Base-by-base conservation (phyloP, 2,329 filamentous ascomycete genomes). In the Blastomyces parvus region DNA sequence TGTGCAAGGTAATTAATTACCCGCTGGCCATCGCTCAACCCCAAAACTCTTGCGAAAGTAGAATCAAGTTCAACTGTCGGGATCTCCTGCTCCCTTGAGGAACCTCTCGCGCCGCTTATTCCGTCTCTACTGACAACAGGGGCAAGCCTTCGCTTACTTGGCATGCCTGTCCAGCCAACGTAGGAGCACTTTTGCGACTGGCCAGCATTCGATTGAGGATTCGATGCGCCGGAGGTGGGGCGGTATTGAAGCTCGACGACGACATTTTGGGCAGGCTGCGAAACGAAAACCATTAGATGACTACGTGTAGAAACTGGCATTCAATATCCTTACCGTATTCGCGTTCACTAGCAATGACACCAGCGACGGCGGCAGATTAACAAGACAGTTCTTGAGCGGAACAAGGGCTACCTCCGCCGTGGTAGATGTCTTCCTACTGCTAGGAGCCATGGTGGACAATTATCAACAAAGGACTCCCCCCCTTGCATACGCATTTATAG, bases 101-200 rank as follows among this genome's bases (percentile, higher is more conserved):
- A 81, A 38, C 82, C 81, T 66, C 86, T 81, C 42, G 79, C 78
- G 27, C 83, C 81, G 68, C 79, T 84, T 69, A 91, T 83, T 0
- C 90, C 88, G 72, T 94, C 89, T 68, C 88, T 86, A 63, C 85
- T 83, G 36, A 94, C 85, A 36, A 92, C 82, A 0, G 90, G 84
- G 14, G 87, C 85, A 68, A 89, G 79, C 74, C 86, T 89, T 72
- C 90, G 86, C 82, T 92, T 95, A 80, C 92, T 97, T 67, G 91
- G 89, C 90, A 99, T 95, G 69, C 94, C 94, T 13, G 94, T 97
- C 94, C 94, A 99, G 74, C 94, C 94, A 64, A 96, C 82, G 74
- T 89, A 99, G 70, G 95, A 82, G 58, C 90, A 95, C 71, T 83
- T 84, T 69, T 86, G 84, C 60, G 80, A 74, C 48, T 79, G 71